Conservation (phyloP, 1,139 yeast genomes). For the Torulaspora pretoriensis region DNA sequence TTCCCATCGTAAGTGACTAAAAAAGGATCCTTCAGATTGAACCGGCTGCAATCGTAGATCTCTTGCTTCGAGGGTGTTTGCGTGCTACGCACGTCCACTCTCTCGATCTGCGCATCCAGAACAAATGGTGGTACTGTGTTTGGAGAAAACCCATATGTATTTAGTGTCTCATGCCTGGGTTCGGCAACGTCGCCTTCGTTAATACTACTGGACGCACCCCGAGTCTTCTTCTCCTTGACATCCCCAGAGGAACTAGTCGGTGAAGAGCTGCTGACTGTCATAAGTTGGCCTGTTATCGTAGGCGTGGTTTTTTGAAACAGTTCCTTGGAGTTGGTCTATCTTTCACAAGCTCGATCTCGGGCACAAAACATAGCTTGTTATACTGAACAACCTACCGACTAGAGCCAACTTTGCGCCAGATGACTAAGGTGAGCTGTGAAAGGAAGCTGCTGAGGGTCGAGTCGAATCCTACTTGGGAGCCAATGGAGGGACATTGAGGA, state of each 20-base stretch:
- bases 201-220: neutral
- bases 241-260: neutral
- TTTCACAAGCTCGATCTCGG: conserved; percentile 5
- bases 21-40: conserved; percentile 26
- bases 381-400: neutral
- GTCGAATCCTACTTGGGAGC: neutral
- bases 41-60: conserved; percentile 9
- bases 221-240: neutral
- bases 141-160: conserved; percentile 31
- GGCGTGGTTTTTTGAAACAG: conserved; percentile 1
- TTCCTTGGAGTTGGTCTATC: neutral
- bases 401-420: no score
- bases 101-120: conserved; percentile 24
- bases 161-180: conserved; percentile 13
- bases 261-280: neutral
- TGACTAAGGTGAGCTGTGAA: no score
- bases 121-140: conserved; percentile 37
- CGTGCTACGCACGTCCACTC: conserved; percentile 7
- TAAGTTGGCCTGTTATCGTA: neutral
- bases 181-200: neutral
- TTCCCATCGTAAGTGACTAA: conserved; percentile 22
- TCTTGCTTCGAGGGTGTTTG: conserved; percentile 3
- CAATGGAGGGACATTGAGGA: neutral
- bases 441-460: neutral
- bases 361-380: conserved; percentile 1